Evolutionary conservation across 1,139 yeast species (phyloP), one percentile per base, ranked within the genome.

Genomic region (Scheffersomyces parashehatae): DNA sequence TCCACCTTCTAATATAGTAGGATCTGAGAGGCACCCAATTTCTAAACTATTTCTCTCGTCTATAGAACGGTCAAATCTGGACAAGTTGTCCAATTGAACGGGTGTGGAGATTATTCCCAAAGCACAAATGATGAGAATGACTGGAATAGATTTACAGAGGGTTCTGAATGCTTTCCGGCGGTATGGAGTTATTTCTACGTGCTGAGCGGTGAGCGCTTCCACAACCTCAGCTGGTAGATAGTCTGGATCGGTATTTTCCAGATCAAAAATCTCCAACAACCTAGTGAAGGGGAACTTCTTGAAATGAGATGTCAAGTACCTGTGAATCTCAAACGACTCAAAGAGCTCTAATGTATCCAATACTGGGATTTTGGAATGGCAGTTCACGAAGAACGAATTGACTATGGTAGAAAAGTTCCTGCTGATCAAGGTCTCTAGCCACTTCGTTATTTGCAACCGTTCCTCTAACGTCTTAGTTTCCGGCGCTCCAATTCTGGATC

Each of bases 331-430:
- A 29, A 70, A 52, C 20, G 59, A 54, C 44, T 67, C 74, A 38
- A 70, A 50, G 32, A 70, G 56, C 32, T 57, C 59, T 28, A 64
- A 52, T 28, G 62, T 58, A 45, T 69, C 71, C 14, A 70, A 47
- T 7, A 68, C 59, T 2, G 75, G 76, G 7, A 65, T 52, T 45
- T 69, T 70, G 2, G 73, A 58, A 49, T 68, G 69, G 39, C 67
- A 65, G 46, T 68, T 65, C 26, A 66, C 51, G 44, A 70, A 62
- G 42, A 64, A 70, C 10, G 73, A 65, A 45, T 65, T 67, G 31
- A 68, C 48, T 28, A 64, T 48, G 20, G 31, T 44, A 16, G 59
- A 41, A 39, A 67, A 60, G 31, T 60, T 55, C 13, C 41, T 43
- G 10, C 45, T 45, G 20, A 68, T 43, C 2, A 67, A 50, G 12